Evolutionary conservation across 2,329 filamentous ascomycete genomes (phyloP).

Genomic region (Arthroderma uncinatum): DNA sequence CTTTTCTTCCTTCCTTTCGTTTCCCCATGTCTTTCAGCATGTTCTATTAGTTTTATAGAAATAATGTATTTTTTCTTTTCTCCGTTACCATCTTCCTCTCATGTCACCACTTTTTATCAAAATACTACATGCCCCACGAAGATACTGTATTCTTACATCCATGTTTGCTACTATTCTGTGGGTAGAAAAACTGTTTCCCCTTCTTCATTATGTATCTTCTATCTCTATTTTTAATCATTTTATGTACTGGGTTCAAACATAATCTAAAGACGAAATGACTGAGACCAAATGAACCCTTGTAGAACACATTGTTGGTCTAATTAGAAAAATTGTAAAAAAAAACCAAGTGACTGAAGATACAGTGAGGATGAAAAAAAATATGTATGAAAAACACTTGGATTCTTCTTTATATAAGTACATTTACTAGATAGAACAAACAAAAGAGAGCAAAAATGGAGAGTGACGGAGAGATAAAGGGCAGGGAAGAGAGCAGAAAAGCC

Average conservation of each 20-base stretch:
- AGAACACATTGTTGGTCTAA: too few species aligned
- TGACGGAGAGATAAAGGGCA: conserved; percentile 3
- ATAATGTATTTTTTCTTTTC: not conserved
- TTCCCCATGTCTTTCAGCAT: not conserved
- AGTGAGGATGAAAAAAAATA: not conserved
- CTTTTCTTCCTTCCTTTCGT: not conserved
- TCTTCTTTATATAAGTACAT: conserved; percentile 8
- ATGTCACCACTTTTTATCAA: not conserved
- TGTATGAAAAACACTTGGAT: conserved; percentile 2
- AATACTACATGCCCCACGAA: not conserved
- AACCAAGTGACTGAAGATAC: not conserved
- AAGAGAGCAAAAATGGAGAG: conserved; percentile 7
- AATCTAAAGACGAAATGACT: too few species aligned
- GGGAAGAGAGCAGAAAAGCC: conserved; percentile 1
- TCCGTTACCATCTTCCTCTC: not conserved
- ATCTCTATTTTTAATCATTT: not conserved
- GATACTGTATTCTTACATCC: not conserved
- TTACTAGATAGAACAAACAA: conserved; percentile 4
- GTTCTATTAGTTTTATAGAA: not conserved
- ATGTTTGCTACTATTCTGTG: not conserved
- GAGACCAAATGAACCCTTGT: too few species aligned
- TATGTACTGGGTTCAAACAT: not conserved
- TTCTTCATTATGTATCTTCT: not conserved
- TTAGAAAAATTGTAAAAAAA: too few species aligned
- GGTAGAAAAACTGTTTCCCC: not conserved